phyloP scores from a whole-genome alignment of 179 eudicot species.

The Heliamphora pulchella region DNA sequence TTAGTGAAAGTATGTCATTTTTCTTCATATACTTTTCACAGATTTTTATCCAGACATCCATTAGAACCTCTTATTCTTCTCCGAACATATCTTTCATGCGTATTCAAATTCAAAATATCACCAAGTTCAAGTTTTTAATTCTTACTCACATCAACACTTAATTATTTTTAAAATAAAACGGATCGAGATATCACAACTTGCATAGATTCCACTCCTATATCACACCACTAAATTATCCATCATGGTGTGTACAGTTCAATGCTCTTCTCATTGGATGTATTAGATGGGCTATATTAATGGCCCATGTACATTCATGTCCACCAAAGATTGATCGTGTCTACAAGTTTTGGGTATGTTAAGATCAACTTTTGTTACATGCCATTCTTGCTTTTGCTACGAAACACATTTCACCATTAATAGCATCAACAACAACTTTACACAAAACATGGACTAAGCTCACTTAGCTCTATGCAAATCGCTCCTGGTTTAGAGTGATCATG shows the following conservation, averaged over 20 bases:
- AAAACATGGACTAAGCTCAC: neutral
- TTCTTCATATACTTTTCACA: no score
- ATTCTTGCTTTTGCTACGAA: neutral
- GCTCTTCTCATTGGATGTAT: neutral
- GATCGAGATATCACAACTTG: no score
- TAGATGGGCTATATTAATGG: neutral
- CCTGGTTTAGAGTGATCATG: neutral
- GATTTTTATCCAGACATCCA: no score
- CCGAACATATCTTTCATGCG: no score
- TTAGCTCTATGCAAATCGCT: neutral
- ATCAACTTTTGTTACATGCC: neutral
- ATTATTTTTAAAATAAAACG: no score
- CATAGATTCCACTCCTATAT: neutral
- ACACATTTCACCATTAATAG: neutral
- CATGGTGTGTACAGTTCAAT: neutral
- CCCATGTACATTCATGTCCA: neutral
- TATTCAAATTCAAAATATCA: no score
- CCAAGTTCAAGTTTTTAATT: no score
- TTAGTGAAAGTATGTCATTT: no score
- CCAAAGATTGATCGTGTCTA: neutral
- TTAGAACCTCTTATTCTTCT: no score
- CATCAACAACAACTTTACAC: no score
- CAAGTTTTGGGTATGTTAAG: neutral
- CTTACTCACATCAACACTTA: no score
- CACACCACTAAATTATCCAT: neutral